Conservation (phyloP, 139 green algal genomes). For the Coccomyxa sp. region DNA sequence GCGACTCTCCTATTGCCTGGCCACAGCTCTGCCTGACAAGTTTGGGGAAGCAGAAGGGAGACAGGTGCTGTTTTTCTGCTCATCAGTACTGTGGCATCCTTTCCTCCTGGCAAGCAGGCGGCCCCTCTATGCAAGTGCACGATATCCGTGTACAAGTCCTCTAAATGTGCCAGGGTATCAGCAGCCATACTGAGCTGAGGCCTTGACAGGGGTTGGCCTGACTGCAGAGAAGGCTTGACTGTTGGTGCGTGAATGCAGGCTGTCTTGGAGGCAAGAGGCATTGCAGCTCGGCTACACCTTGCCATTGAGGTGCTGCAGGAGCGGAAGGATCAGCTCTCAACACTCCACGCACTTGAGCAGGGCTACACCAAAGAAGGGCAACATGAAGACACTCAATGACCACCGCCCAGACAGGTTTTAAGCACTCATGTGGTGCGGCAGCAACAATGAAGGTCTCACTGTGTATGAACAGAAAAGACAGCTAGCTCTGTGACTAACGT, state of each 20-base stretch:
- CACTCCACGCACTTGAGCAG: too few relatives aligned
- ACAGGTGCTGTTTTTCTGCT: background rate
- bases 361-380: too few relatives aligned
- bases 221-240: background rate
- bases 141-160: background rate
- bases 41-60: background rate
- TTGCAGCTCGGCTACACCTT: slow-evolving; percentile 21
- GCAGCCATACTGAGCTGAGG: too few relatives aligned
- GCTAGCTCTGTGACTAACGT: too few relatives aligned
- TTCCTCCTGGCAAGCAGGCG: background rate
- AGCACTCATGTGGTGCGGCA: too few relatives aligned
- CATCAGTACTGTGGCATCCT: background rate
- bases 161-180: too few relatives aligned
- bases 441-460: too few relatives aligned
- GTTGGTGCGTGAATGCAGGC: slow-evolving; percentile 26
- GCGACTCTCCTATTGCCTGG: background rate
- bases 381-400: too few relatives aligned
- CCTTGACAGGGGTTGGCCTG: background rate
- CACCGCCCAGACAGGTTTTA: too few relatives aligned
- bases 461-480: too few relatives aligned
- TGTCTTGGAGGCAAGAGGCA: slow-evolving; percentile 29
- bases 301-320: slow-evolving; percentile 22
- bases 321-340: slow-evolving; percentile 12
- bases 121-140: background rate
- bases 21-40: background rate